phyloP scores from a whole-genome alignment of 208 protist species.

The Trypanosoma theileri region DNA sequence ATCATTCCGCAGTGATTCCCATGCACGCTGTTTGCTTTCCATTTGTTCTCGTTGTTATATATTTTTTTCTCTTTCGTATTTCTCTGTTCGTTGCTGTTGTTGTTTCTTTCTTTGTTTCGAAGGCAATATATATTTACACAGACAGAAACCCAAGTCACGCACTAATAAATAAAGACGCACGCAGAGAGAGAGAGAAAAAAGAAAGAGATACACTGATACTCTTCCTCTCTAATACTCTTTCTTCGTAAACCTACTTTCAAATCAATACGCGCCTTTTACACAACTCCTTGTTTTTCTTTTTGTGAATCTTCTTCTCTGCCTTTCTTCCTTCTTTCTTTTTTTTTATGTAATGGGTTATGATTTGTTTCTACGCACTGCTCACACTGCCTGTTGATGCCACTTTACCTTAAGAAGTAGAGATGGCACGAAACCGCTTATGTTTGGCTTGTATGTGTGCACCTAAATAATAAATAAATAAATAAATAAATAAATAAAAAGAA shows the following conservation, averaged over 20 bases:
- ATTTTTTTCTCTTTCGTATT: no score
- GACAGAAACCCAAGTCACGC: background rate
- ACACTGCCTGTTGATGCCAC: no score
- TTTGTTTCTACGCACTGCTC: no score
- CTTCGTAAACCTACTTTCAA: background rate
- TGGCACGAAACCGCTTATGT: no score
- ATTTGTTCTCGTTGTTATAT: constrained; percentile 15
- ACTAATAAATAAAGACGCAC: background rate
- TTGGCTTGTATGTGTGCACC: no score
- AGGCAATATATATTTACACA: no score
- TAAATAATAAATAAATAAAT: background rate
- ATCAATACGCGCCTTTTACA: background rate
- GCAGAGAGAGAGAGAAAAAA: background rate
- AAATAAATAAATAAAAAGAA: constrained; percentile 2
- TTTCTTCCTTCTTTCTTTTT: background rate
- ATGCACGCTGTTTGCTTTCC: constrained; percentile 37
- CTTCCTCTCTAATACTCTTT: background rate
- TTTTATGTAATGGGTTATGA: background rate
- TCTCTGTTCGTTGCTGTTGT: no score
- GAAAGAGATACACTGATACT: background rate
- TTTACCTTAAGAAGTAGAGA: no score
- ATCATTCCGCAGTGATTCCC: constrained; percentile 69
- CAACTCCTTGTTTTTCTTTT: background rate
- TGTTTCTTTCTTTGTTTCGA: no score
- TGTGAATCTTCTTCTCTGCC: background rate